Percentiles rank a stretch among this genome's conserved stretches.
phyloP scores from a whole-genome alignment of 2,329 filamentous ascomycete genomes.

The Venturia carpophila region DNA sequence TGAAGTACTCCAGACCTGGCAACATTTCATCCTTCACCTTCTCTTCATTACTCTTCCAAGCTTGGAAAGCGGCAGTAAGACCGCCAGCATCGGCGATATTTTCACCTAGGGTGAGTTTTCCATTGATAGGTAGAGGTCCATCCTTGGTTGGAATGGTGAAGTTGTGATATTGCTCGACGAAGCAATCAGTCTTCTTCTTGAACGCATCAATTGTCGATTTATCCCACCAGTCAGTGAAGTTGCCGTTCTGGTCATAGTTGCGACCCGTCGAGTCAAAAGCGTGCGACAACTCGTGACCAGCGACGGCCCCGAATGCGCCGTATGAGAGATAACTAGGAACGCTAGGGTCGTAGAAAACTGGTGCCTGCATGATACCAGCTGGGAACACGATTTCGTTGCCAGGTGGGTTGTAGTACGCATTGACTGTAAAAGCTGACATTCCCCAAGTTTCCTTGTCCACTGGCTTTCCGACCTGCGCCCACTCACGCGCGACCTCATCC shows the following conservation, averaged over 20 bases:
- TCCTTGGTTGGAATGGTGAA: slow-evolving; percentile 52
- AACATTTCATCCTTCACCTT: slow-evolving; percentile 33
- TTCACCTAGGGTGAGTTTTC: slow-evolving; percentile 56
- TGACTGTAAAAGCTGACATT: slow-evolving; percentile 48
- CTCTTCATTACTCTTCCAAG: slow-evolving; percentile 54
- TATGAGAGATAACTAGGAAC: slow-evolving; percentile 60
- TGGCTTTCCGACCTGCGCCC: slow-evolving; percentile 53
- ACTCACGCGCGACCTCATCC: slow-evolving; percentile 43
- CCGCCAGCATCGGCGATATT: slow-evolving; percentile 67
- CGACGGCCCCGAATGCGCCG: slow-evolving; percentile 59
- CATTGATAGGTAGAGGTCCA: slow-evolving; percentile 54
- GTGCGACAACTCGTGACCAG: slow-evolving; percentile 62
- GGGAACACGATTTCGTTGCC: slow-evolving; percentile 64
- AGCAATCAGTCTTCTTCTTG: slow-evolving; percentile 53
- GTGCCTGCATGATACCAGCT: slow-evolving; percentile 62
- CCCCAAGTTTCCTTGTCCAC: slow-evolving; percentile 53
- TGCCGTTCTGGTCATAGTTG: slow-evolving; percentile 57
- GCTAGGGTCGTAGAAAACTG: slow-evolving; percentile 51
- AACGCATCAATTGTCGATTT: slow-evolving; percentile 52
- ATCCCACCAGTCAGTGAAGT: slow-evolving; percentile 61
- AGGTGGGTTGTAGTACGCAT: slow-evolving; percentile 48
- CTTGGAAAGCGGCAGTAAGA: slow-evolving; percentile 53
- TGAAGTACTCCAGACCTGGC: slow-evolving; percentile 51
- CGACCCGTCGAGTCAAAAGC: slow-evolving; percentile 61
- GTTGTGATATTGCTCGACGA: slow-evolving; percentile 58